phyloP scores from a whole-genome alignment of 805 yeast species.

The Candida maesae region DNA sequence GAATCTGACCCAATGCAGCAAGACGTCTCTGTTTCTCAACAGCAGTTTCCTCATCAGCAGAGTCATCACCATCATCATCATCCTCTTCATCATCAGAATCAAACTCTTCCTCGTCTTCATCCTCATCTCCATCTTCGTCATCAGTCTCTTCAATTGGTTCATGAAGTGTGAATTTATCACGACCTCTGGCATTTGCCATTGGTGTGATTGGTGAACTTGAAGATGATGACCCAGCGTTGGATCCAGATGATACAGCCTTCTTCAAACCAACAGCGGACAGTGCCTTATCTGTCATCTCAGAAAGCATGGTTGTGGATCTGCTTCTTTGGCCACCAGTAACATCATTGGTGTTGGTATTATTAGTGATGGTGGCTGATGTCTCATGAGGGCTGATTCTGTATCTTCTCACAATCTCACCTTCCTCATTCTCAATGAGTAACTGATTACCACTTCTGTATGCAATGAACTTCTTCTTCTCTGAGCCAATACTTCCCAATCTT shows the following conservation, averaged over 20 bases:
- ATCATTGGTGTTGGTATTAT: too few species aligned
- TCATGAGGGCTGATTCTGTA: constrained; percentile 70
- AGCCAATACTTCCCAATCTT: constrained; percentile 1
- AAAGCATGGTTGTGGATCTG: constrained; percentile 36
- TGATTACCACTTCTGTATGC: constrained; percentile 81
- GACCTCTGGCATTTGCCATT: too few species aligned
- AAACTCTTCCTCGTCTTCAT: constrained; percentile 7
- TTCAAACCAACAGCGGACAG: constrained; percentile 54
- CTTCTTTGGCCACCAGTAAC: too few species aligned
- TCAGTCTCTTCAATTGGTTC: neutral
- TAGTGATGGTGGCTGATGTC: constrained; percentile 51
- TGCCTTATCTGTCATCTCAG: constrained; percentile 34
- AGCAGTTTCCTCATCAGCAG: constrained; percentile 22
- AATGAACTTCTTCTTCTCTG: constrained; percentile 31
- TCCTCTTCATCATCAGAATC: constrained; percentile 25
- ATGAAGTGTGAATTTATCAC: neutral
- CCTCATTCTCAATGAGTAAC: constrained; percentile 81
- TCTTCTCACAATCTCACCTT: constrained; percentile 86
- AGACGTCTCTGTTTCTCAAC: constrained; percentile 22
- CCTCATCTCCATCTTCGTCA: constrained; percentile 3
- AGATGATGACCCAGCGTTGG: neutral
- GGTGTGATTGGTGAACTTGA: neutral
- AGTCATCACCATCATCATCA: constrained; percentile 19
- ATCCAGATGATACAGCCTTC: constrained; percentile 2
- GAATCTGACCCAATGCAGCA: constrained; percentile 17